Percentiles rank a stretch among this genome's conserved stretches.
These are phyloP conservation scores for Neurospora sp. DNA, from an alignment of 2,329 filamentous ascomycete genomes.

Conservation along the genomic window DNA sequence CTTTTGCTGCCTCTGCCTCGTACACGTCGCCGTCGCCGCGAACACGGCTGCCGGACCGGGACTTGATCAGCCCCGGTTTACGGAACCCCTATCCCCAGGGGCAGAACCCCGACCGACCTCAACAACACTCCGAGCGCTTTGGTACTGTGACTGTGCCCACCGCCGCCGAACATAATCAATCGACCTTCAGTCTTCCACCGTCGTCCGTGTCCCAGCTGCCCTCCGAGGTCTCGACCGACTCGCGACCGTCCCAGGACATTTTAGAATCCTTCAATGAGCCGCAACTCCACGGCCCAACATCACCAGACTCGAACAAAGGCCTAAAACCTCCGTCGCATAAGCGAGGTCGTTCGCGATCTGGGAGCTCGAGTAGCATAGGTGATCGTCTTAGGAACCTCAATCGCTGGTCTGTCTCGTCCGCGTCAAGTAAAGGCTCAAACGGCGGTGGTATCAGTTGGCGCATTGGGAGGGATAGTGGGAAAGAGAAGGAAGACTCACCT, in stretches of 20 bases:
- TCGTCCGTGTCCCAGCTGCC: no score
- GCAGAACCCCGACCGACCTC: neutral
- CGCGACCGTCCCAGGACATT: constrained; percentile 27
- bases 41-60: constrained; percentile 6
- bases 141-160: neutral
- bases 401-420: constrained; percentile 44
- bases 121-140: constrained; percentile 3
- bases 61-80: constrained; percentile 3
- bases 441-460: constrained; percentile 29
- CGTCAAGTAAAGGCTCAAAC: constrained; percentile 36
- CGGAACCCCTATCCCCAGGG: constrained; percentile 1
- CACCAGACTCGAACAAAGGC: constrained; percentile 13
- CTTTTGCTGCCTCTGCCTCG: constrained; percentile 3
- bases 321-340: constrained; percentile 11
- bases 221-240: constrained; percentile 19
- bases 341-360: constrained; percentile 27
- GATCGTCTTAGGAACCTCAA: constrained; percentile 40
- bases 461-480: constrained; percentile 11
- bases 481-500: constrained; percentile 16
- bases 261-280: constrained; percentile 20
- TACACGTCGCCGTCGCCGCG: constrained; percentile 15
- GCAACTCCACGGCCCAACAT: constrained; percentile 8
- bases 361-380: constrained; percentile 26
- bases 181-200: constrained; percentile 11
- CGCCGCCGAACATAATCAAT: neutral